Conservation (phyloP, 2,329 filamentous ascomycete genomes). For the Pseudofabraea citricarpa region DNA sequence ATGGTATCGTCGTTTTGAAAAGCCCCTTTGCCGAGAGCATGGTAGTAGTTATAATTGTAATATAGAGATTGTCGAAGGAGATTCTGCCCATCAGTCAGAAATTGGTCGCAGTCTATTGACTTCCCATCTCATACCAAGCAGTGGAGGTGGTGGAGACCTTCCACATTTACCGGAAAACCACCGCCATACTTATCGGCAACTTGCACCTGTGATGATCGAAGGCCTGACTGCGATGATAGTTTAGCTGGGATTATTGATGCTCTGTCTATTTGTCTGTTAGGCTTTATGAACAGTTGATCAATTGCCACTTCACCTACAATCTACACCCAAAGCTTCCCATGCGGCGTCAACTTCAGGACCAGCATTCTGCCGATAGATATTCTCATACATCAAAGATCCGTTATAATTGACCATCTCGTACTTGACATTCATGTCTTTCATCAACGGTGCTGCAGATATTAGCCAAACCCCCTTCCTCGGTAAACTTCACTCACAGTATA, state of each 20-base stretch:
- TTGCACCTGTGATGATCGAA: conserved; percentile 42
- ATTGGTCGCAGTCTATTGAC: too few relatives aligned
- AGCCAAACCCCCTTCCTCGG: background rate
- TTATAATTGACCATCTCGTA: conserved; percentile 40
- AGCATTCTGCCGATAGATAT: conserved; percentile 38
- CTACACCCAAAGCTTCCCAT: conserved; percentile 42
- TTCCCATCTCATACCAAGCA: conserved; percentile 36
- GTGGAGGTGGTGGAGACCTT: conserved; percentile 41
- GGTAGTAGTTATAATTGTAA: conserved; percentile 48
- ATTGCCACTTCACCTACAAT: conserved; percentile 32
- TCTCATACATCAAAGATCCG: conserved; percentile 44
- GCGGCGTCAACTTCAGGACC: conserved; percentile 44
- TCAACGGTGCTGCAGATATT: conserved; percentile 23
- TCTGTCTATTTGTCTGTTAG: conserved; percentile 26
- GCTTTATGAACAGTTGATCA: background rate
- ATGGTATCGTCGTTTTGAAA: conserved; percentile 43
- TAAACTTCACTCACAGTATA: background rate
- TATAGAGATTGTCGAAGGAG: conserved; percentile 43
- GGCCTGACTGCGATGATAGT: conserved; percentile 36
- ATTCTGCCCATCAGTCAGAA: conserved; percentile 31
- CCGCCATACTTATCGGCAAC: conserved; percentile 43
- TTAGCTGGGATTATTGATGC: conserved; percentile 34
- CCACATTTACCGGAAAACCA: conserved; percentile 40
- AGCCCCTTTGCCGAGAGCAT: conserved; percentile 32
- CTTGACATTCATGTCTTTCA: conserved; percentile 34